Conservation (phyloP, 768 basidiomycete genomes). For the Suillus hirtellus region DNA sequence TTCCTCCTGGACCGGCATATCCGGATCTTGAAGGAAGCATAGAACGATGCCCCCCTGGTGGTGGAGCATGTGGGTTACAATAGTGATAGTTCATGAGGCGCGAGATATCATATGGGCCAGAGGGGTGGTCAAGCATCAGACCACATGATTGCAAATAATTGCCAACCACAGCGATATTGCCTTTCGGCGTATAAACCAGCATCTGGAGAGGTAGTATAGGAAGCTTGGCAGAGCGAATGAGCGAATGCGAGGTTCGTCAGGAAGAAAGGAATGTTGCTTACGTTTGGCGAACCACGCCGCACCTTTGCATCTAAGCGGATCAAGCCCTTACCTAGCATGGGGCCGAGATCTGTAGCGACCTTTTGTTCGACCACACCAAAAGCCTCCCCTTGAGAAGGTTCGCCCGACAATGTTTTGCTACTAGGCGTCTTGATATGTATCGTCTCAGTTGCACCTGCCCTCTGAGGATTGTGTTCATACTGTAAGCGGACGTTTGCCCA, state of each 20-base stretch:
- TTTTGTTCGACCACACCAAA: slow-evolving; percentile 89
- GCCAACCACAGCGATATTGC: slow-evolving; percentile 84
- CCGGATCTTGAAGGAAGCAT: slow-evolving; percentile 43
- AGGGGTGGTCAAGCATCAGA: slow-evolving; percentile 80
- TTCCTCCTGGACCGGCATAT: slow-evolving; percentile 41
- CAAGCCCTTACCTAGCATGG: slow-evolving; percentile 82
- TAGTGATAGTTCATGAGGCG: slow-evolving; percentile 68
- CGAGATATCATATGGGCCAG: slow-evolving; percentile 61
- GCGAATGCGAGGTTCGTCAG: slow-evolving; percentile 22
- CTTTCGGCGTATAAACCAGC: slow-evolving; percentile 92
- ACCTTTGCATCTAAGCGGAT: slow-evolving; percentile 81
- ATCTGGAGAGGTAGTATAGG: slow-evolving; percentile 83
- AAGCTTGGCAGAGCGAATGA: slow-evolving; percentile 45
- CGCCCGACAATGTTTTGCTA: slow-evolving; percentile 50
- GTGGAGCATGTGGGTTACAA: slow-evolving; percentile 87
- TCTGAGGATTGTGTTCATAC: slow-evolving; percentile 65
- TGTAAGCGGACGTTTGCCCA: slow-evolving; percentile 72
- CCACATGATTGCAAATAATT: slow-evolving; percentile 67
- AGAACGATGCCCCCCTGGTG: slow-evolving; percentile 60
- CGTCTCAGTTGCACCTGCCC: slow-evolving; percentile 59
- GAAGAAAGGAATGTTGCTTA: slow-evolving; percentile 30
- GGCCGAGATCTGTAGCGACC: slow-evolving; percentile 74
- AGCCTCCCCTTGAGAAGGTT: slow-evolving; percentile 56
- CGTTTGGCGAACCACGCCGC: slow-evolving; percentile 61
- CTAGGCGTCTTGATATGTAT: slow-evolving; percentile 76